A percentile compares a stretch with the other conserved stretches of the same genome.
phyloP scores from a whole-genome alignment of 2,329 filamentous ascomycete genomes.

The Colletotrichum destructivum region DNA sequence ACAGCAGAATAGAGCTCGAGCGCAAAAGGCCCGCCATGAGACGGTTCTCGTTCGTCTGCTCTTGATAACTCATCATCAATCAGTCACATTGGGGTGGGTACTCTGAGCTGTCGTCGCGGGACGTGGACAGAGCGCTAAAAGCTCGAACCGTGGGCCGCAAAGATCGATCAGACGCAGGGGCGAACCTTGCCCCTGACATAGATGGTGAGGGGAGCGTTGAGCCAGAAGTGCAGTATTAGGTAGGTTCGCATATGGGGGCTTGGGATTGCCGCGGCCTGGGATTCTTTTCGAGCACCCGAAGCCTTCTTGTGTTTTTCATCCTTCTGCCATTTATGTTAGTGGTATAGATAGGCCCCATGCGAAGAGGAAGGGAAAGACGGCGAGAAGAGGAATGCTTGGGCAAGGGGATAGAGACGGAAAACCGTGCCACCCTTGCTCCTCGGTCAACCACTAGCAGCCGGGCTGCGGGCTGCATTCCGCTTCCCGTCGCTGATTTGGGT shows the following conservation, averaged over 20 bases:
- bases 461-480: conserved; percentile 27
- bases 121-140: conserved; percentile 31
- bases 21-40: conserved; percentile 6
- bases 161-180: conserved; percentile 33
- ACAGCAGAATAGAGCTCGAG: background rate
- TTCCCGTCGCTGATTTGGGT: conserved; percentile 28
- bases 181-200: conserved; percentile 13
- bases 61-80: conserved; percentile 17
- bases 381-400: background rate
- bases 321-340: background rate
- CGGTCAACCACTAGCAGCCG: conserved; percentile 16
- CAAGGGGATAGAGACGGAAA: conserved; percentile 12
- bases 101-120: conserved; percentile 9
- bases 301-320: conserved; percentile 4
- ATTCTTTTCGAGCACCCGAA: background rate
- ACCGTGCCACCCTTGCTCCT: conserved; percentile 38
- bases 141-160: conserved; percentile 32
- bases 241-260: conserved; percentile 27
- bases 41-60: conserved; percentile 20
- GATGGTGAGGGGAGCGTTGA: conserved; percentile 21
- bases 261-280: conserved; percentile 18
- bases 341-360: conserved; percentile 22
- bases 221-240: background rate
- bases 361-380: background rate
- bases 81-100: conserved; percentile 2